A percentile compares a stretch with the other conserved stretches of the same genome.
Evolutionary conservation across 257 asterid genomes (phyloP).

Genomic region (Nicotiana noctiflora): DNA sequence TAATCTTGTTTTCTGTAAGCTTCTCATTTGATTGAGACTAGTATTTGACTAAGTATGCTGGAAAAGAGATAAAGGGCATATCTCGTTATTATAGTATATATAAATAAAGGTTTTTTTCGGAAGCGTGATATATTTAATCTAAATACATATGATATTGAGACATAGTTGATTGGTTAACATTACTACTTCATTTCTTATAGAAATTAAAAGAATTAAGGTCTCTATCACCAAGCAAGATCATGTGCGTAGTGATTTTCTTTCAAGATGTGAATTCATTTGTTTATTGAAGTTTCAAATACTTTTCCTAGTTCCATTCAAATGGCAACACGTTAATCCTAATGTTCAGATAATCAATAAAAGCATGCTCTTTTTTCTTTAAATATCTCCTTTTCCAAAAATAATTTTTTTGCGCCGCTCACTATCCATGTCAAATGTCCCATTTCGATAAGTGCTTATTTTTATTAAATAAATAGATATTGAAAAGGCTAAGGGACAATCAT

Average conservation of each 20-base stretch:
- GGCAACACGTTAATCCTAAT: conserved; percentile 3
- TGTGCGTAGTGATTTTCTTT: conserved; percentile 26
- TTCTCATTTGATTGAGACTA: neutral
- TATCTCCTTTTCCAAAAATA: neutral
- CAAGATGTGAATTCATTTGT: neutral
- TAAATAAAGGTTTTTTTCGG: neutral
- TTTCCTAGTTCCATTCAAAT: neutral
- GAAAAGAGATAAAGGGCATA: neutral
- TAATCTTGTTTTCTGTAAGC: neutral
- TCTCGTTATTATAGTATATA: neutral
- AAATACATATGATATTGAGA: neutral
- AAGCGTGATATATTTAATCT: neutral
- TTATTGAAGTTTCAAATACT: neutral
- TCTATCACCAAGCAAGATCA: conserved; percentile 21
- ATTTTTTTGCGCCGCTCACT: neutral
- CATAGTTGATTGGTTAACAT: neutral
- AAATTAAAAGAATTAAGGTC: conserved; percentile 15
- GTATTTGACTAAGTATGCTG: neutral
- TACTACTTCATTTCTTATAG: neutral
- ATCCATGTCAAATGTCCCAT: neutral
- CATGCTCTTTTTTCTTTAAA: neutral
- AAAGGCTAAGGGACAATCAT: neutral
- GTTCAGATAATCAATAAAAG: neutral
- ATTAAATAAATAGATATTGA: too few species aligned
- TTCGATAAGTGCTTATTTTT: neutral